Conservation (phyloP, 768 basidiomycete genomes). For the Mycena latifolia region DNA sequence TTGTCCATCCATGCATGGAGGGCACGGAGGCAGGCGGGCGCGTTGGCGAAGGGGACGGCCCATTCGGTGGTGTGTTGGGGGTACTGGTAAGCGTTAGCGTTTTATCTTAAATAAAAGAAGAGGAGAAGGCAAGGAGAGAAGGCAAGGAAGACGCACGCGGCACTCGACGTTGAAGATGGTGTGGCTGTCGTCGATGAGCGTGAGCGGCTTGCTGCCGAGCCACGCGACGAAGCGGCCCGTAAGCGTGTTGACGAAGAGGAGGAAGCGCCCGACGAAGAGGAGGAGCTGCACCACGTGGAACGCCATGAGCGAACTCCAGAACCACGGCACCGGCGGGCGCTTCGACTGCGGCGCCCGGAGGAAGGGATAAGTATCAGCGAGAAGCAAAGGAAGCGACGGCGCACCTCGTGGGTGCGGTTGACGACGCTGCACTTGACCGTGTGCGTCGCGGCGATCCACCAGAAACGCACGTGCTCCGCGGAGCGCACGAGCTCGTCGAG, state of each 20-base stretch:
- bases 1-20: slow-evolving; percentile 78
- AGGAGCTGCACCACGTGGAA: slow-evolving; percentile 90
- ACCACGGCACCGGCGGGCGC: slow-evolving; percentile 68
- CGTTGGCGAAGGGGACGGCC: slow-evolving; percentile 83
- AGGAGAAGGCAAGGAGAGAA: slow-evolving; percentile 1
- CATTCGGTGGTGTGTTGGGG: slow-evolving; percentile 96
- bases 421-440: slow-evolving; percentile 79
- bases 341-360: slow-evolving; percentile 67
- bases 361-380: too few species aligned
- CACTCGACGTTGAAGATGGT: slow-evolving; percentile 95
- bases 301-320: slow-evolving; percentile 79
- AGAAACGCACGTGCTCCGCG: slow-evolving; percentile 91
- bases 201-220: slow-evolving; percentile 67
- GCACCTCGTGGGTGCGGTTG: slow-evolving; percentile 84
- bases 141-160: slow-evolving; percentile 68
- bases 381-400: too few species aligned
- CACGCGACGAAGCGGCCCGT: slow-evolving; percentile 77
- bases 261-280: slow-evolving; percentile 76
- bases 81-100: too few species aligned
- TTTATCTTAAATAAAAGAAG: too few species aligned
- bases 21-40: slow-evolving; percentile 77
- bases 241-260: slow-evolving; percentile 59
- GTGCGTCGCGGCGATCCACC: slow-evolving; percentile 93
- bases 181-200: slow-evolving; percentile 82
- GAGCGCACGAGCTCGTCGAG: slow-evolving; percentile 67